Percentiles rank a stretch among this genome's conserved stretches.
phyloP scores from a whole-genome alignment of 192 early-diverging fungal genomes.

The Coemansia furcata region DNA sequence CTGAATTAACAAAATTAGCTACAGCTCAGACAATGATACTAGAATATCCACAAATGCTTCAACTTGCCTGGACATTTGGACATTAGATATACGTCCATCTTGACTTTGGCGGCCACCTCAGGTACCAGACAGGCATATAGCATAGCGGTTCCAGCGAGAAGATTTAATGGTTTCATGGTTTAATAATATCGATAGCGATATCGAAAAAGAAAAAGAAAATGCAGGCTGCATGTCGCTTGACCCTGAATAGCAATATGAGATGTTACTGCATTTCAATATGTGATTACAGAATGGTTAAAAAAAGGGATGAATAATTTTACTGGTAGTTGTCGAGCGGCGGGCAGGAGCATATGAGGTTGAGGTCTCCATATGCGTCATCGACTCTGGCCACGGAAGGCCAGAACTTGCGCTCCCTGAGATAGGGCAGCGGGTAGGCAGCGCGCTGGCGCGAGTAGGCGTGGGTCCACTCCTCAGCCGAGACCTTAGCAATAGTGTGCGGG shows the following conservation, averaged over 20 bases:
- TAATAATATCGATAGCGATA: neutral
- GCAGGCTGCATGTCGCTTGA: neutral
- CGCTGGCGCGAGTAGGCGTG: conserved; percentile 80
- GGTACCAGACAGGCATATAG: neutral
- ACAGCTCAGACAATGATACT: neutral
- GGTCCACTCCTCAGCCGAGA: conserved; percentile 84
- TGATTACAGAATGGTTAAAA: neutral
- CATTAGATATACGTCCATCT: conserved; percentile 42
- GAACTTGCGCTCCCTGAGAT: conserved; percentile 88
- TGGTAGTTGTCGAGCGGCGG: conserved; percentile 85
- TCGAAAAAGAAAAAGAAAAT: neutral
- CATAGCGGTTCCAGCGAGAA: neutral
- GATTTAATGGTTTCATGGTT: neutral
- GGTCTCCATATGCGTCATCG: conserved; percentile 95
- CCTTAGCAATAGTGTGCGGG: conserved; percentile 79
- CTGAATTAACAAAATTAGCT: neutral
- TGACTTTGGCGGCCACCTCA: conserved; percentile 22
- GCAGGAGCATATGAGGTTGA: conserved; percentile 93
- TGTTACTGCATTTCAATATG: conserved; percentile 4
- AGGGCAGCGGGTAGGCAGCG: conserved; percentile 88
- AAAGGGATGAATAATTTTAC: conserved; percentile 11
- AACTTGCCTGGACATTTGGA: conserved; percentile 45
- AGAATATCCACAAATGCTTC: neutral
- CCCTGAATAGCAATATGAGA: conserved; percentile 1
- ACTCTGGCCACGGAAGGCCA: conserved; percentile 92